Evolutionary conservation across 768 basidiomycete species (phyloP), one percentile per base, ranked within the genome.

Genomic region (Mycena vitilis): DNA sequence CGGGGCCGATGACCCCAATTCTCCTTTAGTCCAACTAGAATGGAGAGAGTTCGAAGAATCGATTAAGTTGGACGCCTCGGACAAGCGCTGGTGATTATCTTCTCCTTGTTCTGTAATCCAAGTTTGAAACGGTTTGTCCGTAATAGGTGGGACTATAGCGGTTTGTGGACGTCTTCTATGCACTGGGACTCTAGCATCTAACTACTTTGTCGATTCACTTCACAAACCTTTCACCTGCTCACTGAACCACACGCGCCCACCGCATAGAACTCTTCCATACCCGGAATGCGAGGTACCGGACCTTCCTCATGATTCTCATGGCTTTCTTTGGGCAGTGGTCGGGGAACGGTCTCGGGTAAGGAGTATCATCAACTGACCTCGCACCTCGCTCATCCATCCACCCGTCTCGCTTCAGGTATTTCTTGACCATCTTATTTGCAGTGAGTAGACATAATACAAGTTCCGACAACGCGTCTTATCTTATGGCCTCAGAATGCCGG

Each of bases 11-110:
- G 77, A 82, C 60, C 73, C 76, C 10, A 75, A 80, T 66, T 75
- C 78, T 37, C 78, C 79, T 2, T 63, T 82, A 52, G 82, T 83
- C 42, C 73, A 74, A 52, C 73, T 83, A 37, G 78, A 83, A 67
- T 78, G 74, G 73, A 67, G 63, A 30, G 82, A 83, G 68, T 80
- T 85, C 73, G 78, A 81, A 61, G 83, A 81, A 54, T 67, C 75
- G 30, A 81, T 83, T 55, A 64, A 75, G 38, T 56, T 78, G 20
- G 76, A 80, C 59, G 83, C 81, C 36, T 77, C 80, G 18, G 83
- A 85, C 73, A 84, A 85, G 75, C 72, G 79, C 51, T 82, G 81
- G 82, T 81, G 75, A 71, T 77, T 62, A n/a, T 4, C 15, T 30
- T 40, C 25, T 1, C 49, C 30, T 25, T 13, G 5, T 10, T 60